These are phyloP conservation scores for Geotrichum ghanense DNA, from an alignment of 805 yeast species.

Conservation along the genomic window DNA sequence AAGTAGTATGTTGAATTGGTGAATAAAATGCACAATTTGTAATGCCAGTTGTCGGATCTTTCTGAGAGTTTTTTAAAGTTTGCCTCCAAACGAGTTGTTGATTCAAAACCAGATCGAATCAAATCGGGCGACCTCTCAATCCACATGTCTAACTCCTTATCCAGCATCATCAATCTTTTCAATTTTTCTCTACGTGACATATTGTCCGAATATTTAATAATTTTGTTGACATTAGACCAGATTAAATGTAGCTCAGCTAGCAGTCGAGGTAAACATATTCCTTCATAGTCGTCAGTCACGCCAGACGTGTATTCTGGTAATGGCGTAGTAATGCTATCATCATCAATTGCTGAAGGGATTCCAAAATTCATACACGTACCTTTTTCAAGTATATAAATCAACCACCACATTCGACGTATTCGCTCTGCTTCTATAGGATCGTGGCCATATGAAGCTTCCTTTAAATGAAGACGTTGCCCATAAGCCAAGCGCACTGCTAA, in stretches of 20 bases:
- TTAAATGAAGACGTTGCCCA: slow-evolving; percentile 46
- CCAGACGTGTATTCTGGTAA: slow-evolving; percentile 8
- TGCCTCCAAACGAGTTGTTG: neutral
- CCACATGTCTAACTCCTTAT: slow-evolving; percentile 15
- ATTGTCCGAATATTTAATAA: neutral
- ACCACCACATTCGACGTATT: slow-evolving; percentile 38
- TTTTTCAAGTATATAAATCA: slow-evolving; percentile 36
- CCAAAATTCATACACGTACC: slow-evolving; percentile 36
- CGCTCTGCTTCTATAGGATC: slow-evolving; percentile 27
- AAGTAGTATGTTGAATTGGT: slow-evolving; percentile 15
- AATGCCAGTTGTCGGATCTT: slow-evolving; percentile 1
- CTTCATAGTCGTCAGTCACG: neutral
- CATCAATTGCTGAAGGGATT: slow-evolving; percentile 33
- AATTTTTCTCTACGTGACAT: neutral
- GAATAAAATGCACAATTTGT: slow-evolving; percentile 7
- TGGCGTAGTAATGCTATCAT: slow-evolving; percentile 11
- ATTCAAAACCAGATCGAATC: slow-evolving; percentile 10
- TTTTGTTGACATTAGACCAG: neutral
- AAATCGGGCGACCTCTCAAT: slow-evolving; percentile 11
- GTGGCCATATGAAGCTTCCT: slow-evolving; percentile 32
- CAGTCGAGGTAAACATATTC: neutral
- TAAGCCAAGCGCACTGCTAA: slow-evolving; percentile 43
- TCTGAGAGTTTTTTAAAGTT: neutral
- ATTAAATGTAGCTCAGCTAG: neutral
- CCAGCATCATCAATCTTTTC: slow-evolving; percentile 6